phyloP scores from a whole-genome alignment of 208 protist genomes.

The Tritrichomonas musculus region DNA sequence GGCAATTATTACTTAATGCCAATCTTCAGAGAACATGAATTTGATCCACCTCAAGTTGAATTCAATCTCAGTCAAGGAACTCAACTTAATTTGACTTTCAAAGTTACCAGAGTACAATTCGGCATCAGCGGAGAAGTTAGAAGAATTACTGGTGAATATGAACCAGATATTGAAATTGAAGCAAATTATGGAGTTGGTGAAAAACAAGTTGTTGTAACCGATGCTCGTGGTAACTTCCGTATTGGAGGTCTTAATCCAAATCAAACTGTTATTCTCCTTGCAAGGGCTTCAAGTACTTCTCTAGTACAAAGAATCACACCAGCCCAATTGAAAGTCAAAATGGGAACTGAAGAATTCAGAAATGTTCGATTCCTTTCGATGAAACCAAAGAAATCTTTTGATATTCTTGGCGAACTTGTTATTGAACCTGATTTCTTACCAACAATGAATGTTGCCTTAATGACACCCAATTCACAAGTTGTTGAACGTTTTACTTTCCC shows the following conservation, averaged over 20 bases:
- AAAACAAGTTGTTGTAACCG: neutral
- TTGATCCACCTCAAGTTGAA: neutral
- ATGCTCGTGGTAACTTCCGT: neutral
- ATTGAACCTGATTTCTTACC: neutral
- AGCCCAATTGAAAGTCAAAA: neutral
- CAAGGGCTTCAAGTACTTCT: neutral
- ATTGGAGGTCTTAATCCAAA: neutral
- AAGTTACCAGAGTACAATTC: neutral
- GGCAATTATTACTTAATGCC: neutral
- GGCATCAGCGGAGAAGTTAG: neutral
- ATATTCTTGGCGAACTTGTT: neutral
- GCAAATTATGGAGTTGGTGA: neutral
- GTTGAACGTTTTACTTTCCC: neutral
- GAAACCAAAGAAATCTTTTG: neutral
- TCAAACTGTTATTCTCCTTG: neutral
- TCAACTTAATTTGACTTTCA: neutral
- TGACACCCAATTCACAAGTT: too few species aligned
- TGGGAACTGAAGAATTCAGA: neutral
- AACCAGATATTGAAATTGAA: constrained; percentile 22
- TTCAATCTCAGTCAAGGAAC: neutral
- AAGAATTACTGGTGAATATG: neutral
- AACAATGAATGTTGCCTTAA: neutral
- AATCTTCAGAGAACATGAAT: neutral
- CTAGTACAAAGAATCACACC: neutral
- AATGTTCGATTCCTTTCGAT: neutral